A percentile compares a stretch with the other conserved stretches of the same genome.
Evolutionary conservation across 2,329 filamentous ascomycete species (phyloP).

Genomic region (Pyricularia grisea): DNA sequence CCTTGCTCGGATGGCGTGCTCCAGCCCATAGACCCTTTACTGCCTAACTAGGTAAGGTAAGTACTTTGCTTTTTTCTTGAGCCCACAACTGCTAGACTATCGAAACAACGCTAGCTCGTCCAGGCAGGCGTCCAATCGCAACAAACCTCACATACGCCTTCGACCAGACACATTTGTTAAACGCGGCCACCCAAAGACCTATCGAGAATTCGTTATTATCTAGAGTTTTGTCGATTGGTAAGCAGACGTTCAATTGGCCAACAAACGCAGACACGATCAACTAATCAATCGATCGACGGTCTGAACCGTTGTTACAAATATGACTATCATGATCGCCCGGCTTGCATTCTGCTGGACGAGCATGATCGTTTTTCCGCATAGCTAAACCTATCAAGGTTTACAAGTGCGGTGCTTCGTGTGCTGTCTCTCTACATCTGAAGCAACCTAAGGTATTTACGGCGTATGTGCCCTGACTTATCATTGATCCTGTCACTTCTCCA

Average conservation of each 20-base stretch:
- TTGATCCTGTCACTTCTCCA: background rate
- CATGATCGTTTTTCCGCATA: too few relatives aligned
- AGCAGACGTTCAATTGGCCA: background rate
- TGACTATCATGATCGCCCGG: background rate
- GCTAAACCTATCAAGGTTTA: background rate
- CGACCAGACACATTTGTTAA: background rate
- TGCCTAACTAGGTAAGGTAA: background rate
- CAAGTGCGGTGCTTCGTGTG: background rate
- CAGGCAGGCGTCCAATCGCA: background rate
- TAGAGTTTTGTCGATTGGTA: background rate
- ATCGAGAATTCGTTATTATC: background rate
- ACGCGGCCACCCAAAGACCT: background rate
- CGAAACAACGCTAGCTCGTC: background rate
- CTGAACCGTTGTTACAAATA: background rate
- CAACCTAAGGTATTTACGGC: too few relatives aligned
- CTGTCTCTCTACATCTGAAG: background rate
- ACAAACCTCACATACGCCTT: background rate
- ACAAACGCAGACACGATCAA: background rate
- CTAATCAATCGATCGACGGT: background rate
- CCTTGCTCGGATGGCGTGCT: background rate
- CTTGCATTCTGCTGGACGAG: background rate
- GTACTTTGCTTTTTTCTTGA: background rate
- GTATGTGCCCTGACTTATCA: background rate
- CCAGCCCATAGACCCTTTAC: background rate
- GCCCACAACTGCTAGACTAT: background rate